Evolutionary conservation across 345 rosid species (phyloP).

Genomic region (Litchi chinensis): DNA sequence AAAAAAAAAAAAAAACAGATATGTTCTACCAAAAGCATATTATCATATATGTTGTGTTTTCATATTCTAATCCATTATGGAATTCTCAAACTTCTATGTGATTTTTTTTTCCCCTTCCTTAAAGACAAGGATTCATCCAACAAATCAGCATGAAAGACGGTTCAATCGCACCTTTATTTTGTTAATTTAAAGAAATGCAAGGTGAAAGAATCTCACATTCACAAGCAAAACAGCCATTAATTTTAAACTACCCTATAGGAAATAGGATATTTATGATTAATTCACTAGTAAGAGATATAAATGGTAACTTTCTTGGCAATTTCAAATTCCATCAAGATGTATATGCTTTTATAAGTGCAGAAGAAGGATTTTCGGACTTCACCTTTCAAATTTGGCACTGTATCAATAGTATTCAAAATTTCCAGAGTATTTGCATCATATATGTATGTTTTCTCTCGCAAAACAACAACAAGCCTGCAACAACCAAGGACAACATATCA

Average conservation of each 20-base stretch:
- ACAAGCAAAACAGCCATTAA: background rate
- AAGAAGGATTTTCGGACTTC: conserved; percentile 10
- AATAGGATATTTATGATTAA: background rate
- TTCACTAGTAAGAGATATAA: background rate
- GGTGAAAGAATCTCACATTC: background rate
- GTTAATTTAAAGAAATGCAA: too few relatives aligned
- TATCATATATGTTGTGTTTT: background rate
- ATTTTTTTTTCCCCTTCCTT: background rate
- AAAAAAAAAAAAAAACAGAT: too few relatives aligned
- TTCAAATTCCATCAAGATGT: background rate
- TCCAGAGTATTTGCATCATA: conserved; percentile 71
- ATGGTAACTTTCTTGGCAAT: background rate
- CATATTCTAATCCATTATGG: background rate
- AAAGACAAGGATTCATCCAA: background rate
- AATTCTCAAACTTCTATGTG: background rate
- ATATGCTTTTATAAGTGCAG: background rate
- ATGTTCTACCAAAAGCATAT: background rate
- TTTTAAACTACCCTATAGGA: background rate
- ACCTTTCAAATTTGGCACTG: conserved; percentile 86
- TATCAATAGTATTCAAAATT: conserved; percentile 76
- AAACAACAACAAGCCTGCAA: conserved; percentile 81
- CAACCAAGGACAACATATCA: conserved; percentile 5
- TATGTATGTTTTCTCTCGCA: conserved; percentile 77
- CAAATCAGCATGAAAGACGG: too few relatives aligned
- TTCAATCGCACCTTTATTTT: background rate